These are phyloP conservation scores for Boletus pseudopeckii DNA, from an alignment of 768 basidiomycete genomes.

Conservation along the genomic window DNA sequence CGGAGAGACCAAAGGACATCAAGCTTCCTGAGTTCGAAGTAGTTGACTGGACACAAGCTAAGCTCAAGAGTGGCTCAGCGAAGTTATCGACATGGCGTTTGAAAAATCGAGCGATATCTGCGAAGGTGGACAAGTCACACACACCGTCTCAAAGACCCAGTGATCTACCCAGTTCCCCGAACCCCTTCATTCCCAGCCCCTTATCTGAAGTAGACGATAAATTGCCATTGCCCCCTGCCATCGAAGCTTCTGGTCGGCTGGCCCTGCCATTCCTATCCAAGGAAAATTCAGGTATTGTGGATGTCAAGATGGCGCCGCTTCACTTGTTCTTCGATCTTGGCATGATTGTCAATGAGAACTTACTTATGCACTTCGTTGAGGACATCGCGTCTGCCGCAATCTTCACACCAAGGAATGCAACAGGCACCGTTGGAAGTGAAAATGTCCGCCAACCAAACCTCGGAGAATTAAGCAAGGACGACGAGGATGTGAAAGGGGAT, in stretches of 20 bases:
- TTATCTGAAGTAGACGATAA: constrained; percentile 16
- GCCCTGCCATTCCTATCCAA: not conserved
- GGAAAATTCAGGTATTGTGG: constrained; percentile 10
- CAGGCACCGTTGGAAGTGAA: not conserved
- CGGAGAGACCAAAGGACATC: constrained; percentile 18
- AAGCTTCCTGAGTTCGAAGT: constrained; percentile 55
- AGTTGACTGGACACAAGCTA: constrained; percentile 58
- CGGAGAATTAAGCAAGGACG: constrained; percentile 11
- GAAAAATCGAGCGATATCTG: constrained; percentile 30
- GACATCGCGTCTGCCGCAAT: constrained; percentile 32
- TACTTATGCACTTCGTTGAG: constrained; percentile 47
- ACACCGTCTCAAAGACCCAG: constrained; percentile 16
- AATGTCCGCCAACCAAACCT: not conserved
- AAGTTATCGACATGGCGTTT: constrained; percentile 64
- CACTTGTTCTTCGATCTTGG: constrained; percentile 77
- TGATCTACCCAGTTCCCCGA: constrained; percentile 15
- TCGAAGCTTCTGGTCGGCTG: constrained; percentile 18
- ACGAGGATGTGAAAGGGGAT: constrained; percentile 13
- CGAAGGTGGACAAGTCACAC: constrained; percentile 16
- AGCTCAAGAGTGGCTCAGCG: constrained; percentile 39
- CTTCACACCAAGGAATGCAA: constrained; percentile 8
- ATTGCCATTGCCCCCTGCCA: constrained; percentile 8
- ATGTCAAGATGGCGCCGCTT: constrained; percentile 52
- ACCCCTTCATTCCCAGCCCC: constrained; percentile 19
- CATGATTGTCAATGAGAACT: constrained; percentile 36